Evolutionary conservation across 2,329 filamentous ascomycete genomes (phyloP).

Genomic region (Aureobasidium sp.): DNA sequence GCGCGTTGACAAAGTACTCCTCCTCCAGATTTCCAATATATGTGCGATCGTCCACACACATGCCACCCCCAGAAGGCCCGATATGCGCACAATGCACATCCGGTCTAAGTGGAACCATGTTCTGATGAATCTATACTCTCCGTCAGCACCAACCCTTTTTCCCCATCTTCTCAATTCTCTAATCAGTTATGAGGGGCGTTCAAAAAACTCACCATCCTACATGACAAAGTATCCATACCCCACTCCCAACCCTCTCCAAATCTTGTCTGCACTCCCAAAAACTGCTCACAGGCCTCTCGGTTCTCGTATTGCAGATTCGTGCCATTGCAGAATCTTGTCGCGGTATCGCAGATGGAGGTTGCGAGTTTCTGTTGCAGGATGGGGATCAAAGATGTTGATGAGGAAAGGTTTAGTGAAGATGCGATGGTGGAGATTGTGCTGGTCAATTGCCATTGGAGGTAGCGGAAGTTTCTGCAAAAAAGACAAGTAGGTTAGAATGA

Average conservation of each 20-base stretch:
- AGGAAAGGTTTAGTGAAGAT: neutral
- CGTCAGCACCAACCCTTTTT: neutral
- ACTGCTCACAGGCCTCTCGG: neutral
- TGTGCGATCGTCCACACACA: neutral
- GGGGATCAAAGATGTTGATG: neutral
- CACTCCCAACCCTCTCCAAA: conserved; percentile 8
- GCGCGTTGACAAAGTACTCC: neutral
- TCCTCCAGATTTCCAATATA: neutral
- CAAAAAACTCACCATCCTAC: neutral
- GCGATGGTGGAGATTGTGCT: neutral
- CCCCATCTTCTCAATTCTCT: no score
- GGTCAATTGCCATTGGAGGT: neutral
- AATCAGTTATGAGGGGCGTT: no score
- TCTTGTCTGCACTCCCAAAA: neutral
- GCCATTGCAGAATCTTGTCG: neutral
- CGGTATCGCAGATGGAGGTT: neutral
- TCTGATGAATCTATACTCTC: neutral
- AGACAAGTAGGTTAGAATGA: no score
- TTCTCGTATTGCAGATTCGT: neutral
- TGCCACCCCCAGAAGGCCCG: neutral
- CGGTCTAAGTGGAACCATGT: neutral
- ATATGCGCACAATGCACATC: neutral
- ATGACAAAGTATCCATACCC: conserved; percentile 2
- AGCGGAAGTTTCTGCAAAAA: neutral
- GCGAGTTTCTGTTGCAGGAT: neutral